Conservation (phyloP, 768 basidiomycete species). For the Agaricus blazei region DNA sequence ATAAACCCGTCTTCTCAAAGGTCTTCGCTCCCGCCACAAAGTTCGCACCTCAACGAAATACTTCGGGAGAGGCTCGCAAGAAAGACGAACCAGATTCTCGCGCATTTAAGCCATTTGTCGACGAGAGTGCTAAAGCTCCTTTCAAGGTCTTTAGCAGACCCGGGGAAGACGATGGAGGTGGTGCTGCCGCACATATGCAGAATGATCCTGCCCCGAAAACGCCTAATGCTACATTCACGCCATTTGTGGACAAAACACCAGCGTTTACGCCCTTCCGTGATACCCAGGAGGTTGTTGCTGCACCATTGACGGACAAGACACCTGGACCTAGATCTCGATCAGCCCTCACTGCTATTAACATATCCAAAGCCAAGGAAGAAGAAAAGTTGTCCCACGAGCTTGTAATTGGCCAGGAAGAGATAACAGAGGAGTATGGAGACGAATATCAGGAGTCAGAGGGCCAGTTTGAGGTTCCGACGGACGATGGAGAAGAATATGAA, state of each 20-base stretch:
- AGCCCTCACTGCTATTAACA: slow-evolving; percentile 13
- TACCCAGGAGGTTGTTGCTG: slow-evolving; percentile 15
- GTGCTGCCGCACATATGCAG: not conserved
- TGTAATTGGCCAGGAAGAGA: slow-evolving; percentile 19
- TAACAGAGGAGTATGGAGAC: slow-evolving; percentile 22
- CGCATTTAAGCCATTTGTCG: slow-evolving; percentile 35
- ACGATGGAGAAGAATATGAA: slow-evolving; percentile 21
- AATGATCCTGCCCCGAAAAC: slow-evolving; percentile 45
- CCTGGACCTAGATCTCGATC: not conserved
- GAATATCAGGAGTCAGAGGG: slow-evolving; percentile 23
- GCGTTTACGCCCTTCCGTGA: slow-evolving; percentile 35
- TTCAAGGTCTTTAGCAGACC: slow-evolving; percentile 74
- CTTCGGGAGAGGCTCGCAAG: slow-evolving; percentile 33
- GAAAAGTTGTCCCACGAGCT: slow-evolving; percentile 25
- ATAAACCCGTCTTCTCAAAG: slow-evolving; percentile 47
- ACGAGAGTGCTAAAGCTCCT: slow-evolving; percentile 41
- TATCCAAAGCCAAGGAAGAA: slow-evolving; percentile 26
- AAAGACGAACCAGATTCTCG: slow-evolving; percentile 31
- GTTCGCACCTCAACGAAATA: slow-evolving; percentile 37
- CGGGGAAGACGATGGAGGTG: slow-evolving; percentile 42
- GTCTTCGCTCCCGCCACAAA: slow-evolving; percentile 57
- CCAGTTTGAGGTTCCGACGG: slow-evolving; percentile 28
- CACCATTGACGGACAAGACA: slow-evolving; percentile 23
- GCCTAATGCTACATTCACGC: slow-evolving; percentile 32
- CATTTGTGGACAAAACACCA: slow-evolving; percentile 30